Percentiles rank a stretch among this genome's conserved stretches.
Conservation (phyloP, 2,329 filamentous ascomycete species). For the Cordyceps militaris region DNA sequence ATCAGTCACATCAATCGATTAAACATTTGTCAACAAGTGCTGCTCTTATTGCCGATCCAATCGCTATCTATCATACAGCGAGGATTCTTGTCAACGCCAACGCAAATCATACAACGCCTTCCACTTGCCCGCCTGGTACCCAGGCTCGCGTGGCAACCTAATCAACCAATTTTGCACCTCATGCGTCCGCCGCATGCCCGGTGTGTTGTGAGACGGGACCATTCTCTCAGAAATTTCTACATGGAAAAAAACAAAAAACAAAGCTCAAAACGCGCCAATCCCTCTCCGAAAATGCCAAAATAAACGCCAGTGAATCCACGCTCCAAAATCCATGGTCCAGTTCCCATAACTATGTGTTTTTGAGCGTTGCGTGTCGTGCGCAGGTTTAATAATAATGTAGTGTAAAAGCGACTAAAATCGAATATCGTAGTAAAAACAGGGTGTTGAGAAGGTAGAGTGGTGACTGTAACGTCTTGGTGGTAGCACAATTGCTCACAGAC, state of each 20-base stretch:
- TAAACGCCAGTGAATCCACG: constrained; percentile 11
- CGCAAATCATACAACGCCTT: constrained; percentile 9
- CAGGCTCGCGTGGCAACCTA: constrained; percentile 10
- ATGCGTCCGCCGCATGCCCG: neutral
- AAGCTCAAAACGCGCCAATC: constrained; percentile 6
- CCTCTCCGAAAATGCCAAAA: constrained; percentile 14
- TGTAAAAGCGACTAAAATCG: constrained; percentile 22
- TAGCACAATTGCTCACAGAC: constrained; percentile 18
- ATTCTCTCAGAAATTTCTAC: constrained; percentile 9
- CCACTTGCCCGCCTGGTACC: constrained; percentile 5
- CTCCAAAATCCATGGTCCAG: constrained; percentile 14
- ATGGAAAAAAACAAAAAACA: neutral
- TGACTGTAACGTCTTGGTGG: constrained; percentile 5
- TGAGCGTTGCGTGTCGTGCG: constrained; percentile 15
- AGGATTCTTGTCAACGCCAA: neutral
- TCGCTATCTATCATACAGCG: constrained; percentile 12
- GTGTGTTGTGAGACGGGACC: constrained; percentile 6
- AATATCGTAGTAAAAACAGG: constrained; percentile 25
- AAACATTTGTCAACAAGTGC: constrained; percentile 8
- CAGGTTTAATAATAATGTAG: constrained; percentile 13
- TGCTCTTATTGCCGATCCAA: constrained; percentile 9
- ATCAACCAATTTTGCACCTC: constrained; percentile 9
- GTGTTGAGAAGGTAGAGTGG: constrained; percentile 14
- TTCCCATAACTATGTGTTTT: constrained; percentile 12
- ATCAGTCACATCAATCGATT: neutral